A percentile compares a stretch with the other conserved stretches of the same genome.
These are phyloP conservation scores for Trypanosoma congolense DNA, from an alignment of 208 protist genomes.

Conservation along the genomic window DNA sequence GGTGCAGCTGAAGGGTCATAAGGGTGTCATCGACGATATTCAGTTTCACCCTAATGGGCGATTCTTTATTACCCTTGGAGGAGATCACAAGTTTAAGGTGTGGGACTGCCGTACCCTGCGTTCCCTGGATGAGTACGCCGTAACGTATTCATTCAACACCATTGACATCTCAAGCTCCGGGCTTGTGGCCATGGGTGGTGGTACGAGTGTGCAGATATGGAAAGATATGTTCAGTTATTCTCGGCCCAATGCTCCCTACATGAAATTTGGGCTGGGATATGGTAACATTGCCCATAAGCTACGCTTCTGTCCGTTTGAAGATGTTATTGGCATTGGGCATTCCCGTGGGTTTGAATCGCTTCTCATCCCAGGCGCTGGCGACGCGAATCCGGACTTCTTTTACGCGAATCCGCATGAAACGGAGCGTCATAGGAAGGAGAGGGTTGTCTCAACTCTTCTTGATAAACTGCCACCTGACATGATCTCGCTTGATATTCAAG, in stretches of 20 bases:
- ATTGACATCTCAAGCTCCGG: slow-evolving; percentile 82
- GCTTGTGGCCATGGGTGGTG: slow-evolving; percentile 79
- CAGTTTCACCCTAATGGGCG: slow-evolving; percentile 85
- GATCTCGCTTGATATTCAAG: slow-evolving; percentile 87
- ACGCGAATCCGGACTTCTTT: slow-evolving; percentile 91
- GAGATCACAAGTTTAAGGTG: slow-evolving; percentile 95
- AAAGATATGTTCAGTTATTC: slow-evolving; percentile 72
- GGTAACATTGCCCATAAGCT: slow-evolving; percentile 74
- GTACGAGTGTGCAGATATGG: slow-evolving; percentile 85
- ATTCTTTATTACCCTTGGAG: slow-evolving; percentile 94
- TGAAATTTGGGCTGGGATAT: slow-evolving; percentile 86
- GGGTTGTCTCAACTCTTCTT: slow-evolving; percentile 77
- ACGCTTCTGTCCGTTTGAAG: slow-evolving; percentile 88
- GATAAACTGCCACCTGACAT: slow-evolving; percentile 92
- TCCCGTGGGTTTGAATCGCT: slow-evolving; percentile 83
- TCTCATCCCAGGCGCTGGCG: slow-evolving; percentile 84
- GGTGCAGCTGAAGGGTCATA: slow-evolving; percentile 95
- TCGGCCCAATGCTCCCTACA: slow-evolving; percentile 75
- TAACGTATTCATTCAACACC: slow-evolving; percentile 75
- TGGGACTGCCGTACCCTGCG: slow-evolving; percentile 97
- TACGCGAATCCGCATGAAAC: slow-evolving; percentile 93
- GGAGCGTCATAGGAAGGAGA: slow-evolving; percentile 84
- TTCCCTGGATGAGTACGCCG: slow-evolving; percentile 82
- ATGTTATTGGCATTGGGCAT: slow-evolving; percentile 88
- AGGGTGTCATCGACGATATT: slow-evolving; percentile 81